phyloP scores from a whole-genome alignment of 2,329 filamentous ascomycete species.

The Fusarium chuoi region DNA sequence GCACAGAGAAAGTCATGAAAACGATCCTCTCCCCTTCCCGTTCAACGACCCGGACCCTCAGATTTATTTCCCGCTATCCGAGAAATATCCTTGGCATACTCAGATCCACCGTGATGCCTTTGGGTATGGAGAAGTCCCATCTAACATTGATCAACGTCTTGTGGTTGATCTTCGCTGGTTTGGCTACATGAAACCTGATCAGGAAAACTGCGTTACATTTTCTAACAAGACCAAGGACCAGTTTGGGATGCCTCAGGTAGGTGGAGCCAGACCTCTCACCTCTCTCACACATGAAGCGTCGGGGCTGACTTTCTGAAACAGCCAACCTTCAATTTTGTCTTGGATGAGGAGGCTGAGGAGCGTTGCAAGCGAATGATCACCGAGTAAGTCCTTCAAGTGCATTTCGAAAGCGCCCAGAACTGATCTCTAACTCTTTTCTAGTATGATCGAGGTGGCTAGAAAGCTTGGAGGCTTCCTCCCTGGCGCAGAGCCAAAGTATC shows the following conservation, averaged over 20 bases:
- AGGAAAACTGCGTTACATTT: not conserved
- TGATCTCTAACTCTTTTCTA: not conserved
- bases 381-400: not conserved
- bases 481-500: not conserved
- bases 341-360: not conserved
- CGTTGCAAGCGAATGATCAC: not conserved
- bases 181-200: conserved; percentile 1
- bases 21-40: not conserved
- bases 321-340: not conserved
- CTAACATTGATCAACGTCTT: not conserved
- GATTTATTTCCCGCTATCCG: not conserved
- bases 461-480: conserved; percentile 2
- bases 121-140: not conserved
- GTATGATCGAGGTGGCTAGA: not conserved
- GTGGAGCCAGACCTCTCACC: too few relatives aligned
- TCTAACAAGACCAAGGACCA: not conserved
- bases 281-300: not conserved
- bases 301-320: not conserved
- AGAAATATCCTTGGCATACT: conserved; percentile 8
- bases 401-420: not conserved
- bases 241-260: conserved; percentile 4
- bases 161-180: conserved; percentile 9
- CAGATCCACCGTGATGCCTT: conserved; percentile 8
- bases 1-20: not conserved
- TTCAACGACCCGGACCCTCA: conserved; percentile 4